These are phyloP conservation scores for Aspergillus latus DNA, from an alignment of 2,329 filamentous ascomycete species.

Conservation along the genomic window DNA sequence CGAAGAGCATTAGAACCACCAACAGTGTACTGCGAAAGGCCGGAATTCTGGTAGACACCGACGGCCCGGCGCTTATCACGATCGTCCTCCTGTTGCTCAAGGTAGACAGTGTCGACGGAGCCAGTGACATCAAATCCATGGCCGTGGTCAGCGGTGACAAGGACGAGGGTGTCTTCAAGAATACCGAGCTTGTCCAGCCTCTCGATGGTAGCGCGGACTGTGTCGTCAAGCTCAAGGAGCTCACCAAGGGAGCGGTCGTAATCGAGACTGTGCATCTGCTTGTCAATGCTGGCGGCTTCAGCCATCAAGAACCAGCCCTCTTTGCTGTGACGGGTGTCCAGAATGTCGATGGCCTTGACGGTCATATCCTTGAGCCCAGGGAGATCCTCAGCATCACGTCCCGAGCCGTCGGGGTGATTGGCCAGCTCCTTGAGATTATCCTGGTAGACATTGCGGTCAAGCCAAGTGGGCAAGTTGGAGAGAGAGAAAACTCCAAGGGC, in stretches of 20 bases:
- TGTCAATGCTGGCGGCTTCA: conserved; percentile 82
- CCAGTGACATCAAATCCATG: conserved; percentile 88
- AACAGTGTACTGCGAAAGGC: conserved; percentile 71
- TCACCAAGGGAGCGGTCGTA: conserved; percentile 84
- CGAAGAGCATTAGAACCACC: conserved; percentile 57
- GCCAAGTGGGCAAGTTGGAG: conserved; percentile 76
- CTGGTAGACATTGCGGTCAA: conserved; percentile 79
- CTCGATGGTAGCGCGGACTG: conserved; percentile 70
- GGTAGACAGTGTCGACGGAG: conserved; percentile 75
- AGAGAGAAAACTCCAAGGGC: conserved; percentile 76
- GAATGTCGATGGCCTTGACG: conserved; percentile 77
- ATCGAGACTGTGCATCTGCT: conserved; percentile 84
- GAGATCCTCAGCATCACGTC: conserved; percentile 66
- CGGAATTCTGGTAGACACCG: conserved; percentile 71
- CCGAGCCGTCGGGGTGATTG: conserved; percentile 68
- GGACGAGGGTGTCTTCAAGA: conserved; percentile 72
- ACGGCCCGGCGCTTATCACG: conserved; percentile 74
- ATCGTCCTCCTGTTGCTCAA: conserved; percentile 63
- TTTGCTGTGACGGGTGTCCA: conserved; percentile 63
- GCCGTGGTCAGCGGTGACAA: conserved; percentile 85
- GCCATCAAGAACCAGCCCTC: conserved; percentile 86
- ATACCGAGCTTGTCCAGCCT: conserved; percentile 66
- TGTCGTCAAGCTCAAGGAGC: conserved; percentile 82
- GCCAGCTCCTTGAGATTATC: conserved; percentile 65
- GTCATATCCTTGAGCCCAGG: conserved; percentile 89